These are phyloP conservation scores for Daedalea quercina DNA, from an alignment of 768 basidiomycete species.

Conservation along the genomic window DNA sequence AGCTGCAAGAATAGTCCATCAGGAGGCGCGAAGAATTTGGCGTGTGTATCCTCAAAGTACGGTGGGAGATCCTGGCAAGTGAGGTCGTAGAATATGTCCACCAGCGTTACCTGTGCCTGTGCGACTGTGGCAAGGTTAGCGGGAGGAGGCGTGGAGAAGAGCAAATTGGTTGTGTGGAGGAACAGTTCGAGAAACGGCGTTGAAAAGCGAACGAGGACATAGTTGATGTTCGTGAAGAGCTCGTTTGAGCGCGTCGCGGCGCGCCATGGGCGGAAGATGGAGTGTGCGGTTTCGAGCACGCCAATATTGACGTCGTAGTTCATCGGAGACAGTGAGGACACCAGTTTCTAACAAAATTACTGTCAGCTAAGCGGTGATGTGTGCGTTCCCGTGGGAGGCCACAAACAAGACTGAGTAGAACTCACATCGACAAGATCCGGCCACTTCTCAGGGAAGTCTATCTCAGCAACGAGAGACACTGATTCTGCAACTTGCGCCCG, in stretches of 20 bases:
- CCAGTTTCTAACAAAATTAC: constrained; percentile 64
- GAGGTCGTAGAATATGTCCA: constrained; percentile 90
- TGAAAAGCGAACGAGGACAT: constrained; percentile 81
- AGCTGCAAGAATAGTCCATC: constrained; percentile 76
- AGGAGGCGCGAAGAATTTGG: constrained; percentile 70
- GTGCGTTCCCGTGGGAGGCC: no score
- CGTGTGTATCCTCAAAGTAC: constrained; percentile 83
- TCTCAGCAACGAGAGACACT: constrained; percentile 83
- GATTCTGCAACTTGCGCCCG: constrained; percentile 90
- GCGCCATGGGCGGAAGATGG: constrained; percentile 92
- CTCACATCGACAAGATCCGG: constrained; percentile 84
- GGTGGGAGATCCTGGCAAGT: constrained; percentile 94
- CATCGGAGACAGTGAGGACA: constrained; percentile 68
- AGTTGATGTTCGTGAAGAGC: constrained; percentile 87
- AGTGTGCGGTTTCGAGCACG: constrained; percentile 91
- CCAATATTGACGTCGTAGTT: constrained; percentile 85
- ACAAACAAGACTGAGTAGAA: constrained; percentile 8
- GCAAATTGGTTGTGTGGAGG: constrained; percentile 48
- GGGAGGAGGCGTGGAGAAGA: constrained; percentile 36
- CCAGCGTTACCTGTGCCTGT: constrained; percentile 69
- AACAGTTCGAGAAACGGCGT: constrained; percentile 81
- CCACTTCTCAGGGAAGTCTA: constrained; percentile 91
- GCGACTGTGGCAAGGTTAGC: constrained; percentile 46
- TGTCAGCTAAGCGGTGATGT: background rate
- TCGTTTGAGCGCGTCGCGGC: constrained; percentile 82